Evolutionary conservation across 345 rosid species (phyloP).

Genomic region (Erucastrum elatum): DNA sequence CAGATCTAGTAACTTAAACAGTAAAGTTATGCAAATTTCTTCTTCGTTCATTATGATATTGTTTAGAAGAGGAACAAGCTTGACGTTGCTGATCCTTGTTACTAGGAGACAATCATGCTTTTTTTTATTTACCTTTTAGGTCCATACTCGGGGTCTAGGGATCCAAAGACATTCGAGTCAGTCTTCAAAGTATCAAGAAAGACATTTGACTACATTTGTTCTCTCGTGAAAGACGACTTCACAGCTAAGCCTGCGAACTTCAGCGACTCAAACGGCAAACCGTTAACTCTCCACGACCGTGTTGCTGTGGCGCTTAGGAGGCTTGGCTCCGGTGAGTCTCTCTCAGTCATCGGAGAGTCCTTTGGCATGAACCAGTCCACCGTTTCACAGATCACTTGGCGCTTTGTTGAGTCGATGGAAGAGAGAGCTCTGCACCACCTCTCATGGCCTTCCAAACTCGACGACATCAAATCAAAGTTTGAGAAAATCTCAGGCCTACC

Average conservation of each 20-base stretch:
- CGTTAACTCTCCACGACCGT: conserved; percentile 54
- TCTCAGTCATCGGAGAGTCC: conserved; percentile 59
- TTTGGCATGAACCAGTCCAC: conserved; percentile 72
- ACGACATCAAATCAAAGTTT: conserved; percentile 54
- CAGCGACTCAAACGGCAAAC: conserved; percentile 49
- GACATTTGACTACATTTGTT: conserved; percentile 68
- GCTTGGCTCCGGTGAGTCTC: conserved; percentile 77
- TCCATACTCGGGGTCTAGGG: conserved; percentile 43
- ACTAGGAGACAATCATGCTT: conserved; percentile 7
- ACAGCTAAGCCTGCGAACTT: conserved; percentile 54
- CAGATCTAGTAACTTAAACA: no score
- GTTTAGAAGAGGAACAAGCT: background rate
- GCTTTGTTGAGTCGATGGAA: conserved; percentile 81
- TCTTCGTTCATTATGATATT: no score
- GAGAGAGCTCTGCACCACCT: conserved; percentile 64
- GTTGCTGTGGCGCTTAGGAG: conserved; percentile 77
- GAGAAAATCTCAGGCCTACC: conserved; percentile 67
- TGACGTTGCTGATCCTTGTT: conserved; percentile 5
- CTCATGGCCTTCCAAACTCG: conserved; percentile 64
- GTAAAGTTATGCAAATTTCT: no score
- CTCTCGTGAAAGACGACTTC: conserved; percentile 66
- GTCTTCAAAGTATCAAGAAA: conserved; percentile 68
- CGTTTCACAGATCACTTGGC: conserved; percentile 77
- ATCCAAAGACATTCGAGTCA: conserved; percentile 57
- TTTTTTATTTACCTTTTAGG: conserved; percentile 37